Percentiles rank a stretch among this genome's conserved stretches.
Evolutionary conservation across 2,329 filamentous ascomycete species (phyloP).

Genomic region (Diplodia intermedia): DNA sequence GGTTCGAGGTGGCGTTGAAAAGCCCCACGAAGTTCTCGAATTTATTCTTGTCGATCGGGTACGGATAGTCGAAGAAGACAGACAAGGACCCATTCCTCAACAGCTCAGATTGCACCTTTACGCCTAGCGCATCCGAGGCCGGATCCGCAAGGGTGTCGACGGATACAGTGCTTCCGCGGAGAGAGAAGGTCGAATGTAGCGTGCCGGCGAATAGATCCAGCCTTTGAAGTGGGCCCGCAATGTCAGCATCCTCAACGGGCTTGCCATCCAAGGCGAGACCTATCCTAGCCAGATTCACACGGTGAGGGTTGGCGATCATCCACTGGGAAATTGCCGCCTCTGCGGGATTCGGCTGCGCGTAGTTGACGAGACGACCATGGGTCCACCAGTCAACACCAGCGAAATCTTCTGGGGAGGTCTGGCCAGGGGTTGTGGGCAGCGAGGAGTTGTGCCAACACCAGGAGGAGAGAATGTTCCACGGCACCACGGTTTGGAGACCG

Average conservation of each 20-base stretch:
- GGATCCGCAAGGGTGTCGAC: slow-evolving; percentile 57
- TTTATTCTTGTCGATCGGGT: slow-evolving; percentile 57
- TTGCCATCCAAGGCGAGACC: slow-evolving; percentile 54
- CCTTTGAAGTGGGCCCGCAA: slow-evolving; percentile 42
- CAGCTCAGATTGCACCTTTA: slow-evolving; percentile 53
- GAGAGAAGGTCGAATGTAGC: slow-evolving; percentile 54
- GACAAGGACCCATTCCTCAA: slow-evolving; percentile 50
- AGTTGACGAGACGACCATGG: slow-evolving; percentile 53
- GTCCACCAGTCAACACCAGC: slow-evolving; percentile 55
- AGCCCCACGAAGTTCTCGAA: slow-evolving; percentile 63
- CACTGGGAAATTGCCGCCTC: slow-evolving; percentile 57
- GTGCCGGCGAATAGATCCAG: slow-evolving; percentile 59
- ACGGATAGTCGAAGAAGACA: slow-evolving; percentile 62
- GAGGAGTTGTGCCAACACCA: slow-evolving; percentile 58
- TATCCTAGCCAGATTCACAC: slow-evolving; percentile 58
- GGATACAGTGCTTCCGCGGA: slow-evolving; percentile 49
- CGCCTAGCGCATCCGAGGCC: slow-evolving; percentile 55
- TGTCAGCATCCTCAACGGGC: slow-evolving; percentile 27
- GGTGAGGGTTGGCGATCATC: slow-evolving; percentile 62
- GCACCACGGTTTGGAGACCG: slow-evolving; percentile 54
- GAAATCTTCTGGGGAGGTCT: slow-evolving; percentile 49
- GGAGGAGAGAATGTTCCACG: slow-evolving; percentile 52
- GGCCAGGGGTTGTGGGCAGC: slow-evolving; percentile 49
- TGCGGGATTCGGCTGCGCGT: slow-evolving; percentile 52
- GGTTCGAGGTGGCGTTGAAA: slow-evolving; percentile 57